Percentiles rank a stretch among this genome's conserved stretches.
These are phyloP conservation scores for Penicillium lividum DNA, from an alignment of 495 filamentous ascomycete species.

Conservation along the genomic window DNA sequence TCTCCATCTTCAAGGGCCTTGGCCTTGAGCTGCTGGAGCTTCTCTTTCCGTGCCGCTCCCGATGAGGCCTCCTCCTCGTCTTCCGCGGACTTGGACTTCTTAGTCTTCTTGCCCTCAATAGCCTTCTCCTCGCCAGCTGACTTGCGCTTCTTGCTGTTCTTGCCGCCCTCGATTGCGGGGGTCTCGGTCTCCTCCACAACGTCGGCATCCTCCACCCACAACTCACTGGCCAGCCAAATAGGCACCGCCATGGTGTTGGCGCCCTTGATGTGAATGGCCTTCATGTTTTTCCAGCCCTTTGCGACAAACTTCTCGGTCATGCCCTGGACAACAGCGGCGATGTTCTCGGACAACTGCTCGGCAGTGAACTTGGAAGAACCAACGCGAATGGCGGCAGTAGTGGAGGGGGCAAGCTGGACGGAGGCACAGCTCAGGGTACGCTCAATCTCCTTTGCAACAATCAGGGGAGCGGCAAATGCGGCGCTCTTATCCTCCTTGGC, in stretches of 20 bases:
- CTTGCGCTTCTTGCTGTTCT: constrained; percentile 68
- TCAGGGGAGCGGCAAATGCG: constrained; percentile 46
- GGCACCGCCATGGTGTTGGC: constrained; percentile 83
- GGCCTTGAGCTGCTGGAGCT: constrained; percentile 55
- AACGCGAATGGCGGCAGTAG: constrained; percentile 65
- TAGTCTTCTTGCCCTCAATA: constrained; percentile 59
- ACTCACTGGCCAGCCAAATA: constrained; percentile 85
- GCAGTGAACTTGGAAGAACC: constrained; percentile 71
- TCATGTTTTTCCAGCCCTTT: constrained; percentile 81
- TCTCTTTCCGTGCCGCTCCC: constrained; percentile 59
- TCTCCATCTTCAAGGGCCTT: constrained; percentile 46
- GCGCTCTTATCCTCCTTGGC: constrained; percentile 40
- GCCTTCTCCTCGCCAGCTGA: constrained; percentile 55
- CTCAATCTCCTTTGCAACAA: constrained; percentile 70
- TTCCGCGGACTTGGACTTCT: constrained; percentile 46
- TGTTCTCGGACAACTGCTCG: constrained; percentile 76
- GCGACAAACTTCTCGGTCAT: constrained; percentile 76
- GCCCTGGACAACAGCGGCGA: constrained; percentile 66
- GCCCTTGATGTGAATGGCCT: constrained; percentile 83
- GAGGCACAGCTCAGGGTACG: constrained; percentile 68
- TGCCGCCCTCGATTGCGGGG: constrained; percentile 52
- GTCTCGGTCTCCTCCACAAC: constrained; percentile 63
- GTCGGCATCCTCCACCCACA: constrained; percentile 83
- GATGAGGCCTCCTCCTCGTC: constrained; percentile 52
- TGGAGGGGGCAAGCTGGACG: constrained; percentile 69